Evolutionary conservation across 2,329 filamentous ascomycete genomes (phyloP), one percentile per base, ranked within the genome.

Genomic region (Fusarium irregulare): DNA sequence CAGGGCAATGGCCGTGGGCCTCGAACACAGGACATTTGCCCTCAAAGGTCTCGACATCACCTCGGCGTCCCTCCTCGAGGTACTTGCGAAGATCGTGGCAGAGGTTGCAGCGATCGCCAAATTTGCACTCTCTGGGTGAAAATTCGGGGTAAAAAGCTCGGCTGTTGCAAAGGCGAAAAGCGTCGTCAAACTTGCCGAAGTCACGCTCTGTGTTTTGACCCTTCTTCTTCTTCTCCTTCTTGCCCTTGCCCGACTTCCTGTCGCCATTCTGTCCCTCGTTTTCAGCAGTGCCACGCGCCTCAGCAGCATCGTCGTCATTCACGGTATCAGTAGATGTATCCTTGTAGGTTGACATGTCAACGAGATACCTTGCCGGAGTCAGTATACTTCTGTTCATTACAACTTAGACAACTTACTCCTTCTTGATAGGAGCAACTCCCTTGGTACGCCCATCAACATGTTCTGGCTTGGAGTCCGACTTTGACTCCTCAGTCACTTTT

Each of bases 71-170:
- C 60, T 96, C 89, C 32, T 87, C 88, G 50, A 99, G 83, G 77
- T 99, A 99, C 77, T 89, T 91, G 68, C 96, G 89, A 47, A 99
- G 82, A 75, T 98, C 89, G 77, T 99, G 96, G 74, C 91, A 89
- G 71, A 91, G 89, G 71, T 89, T 93, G 83, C 96, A 99, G 66
- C 88, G 89, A 32, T 93, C 91, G 27, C 92, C 94, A 74, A 91
- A 97, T 50, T 83, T 86, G 80, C 96, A 98, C 27, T 89, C 83
- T 68, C 85, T 84, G 0, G 94, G 93, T 5, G 93, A 94, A 78
- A 97, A 97, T 77, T 98, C 95, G 40, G 92, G 85, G 66, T 84
- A 87, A 75, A 89, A 87, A 20, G 88, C 88, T 65, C 92, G 86
- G 56, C 90, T 93, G 73, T 89, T 88, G 81, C 95, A 98, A 11